These are phyloP conservation scores for Lactifluus rugatus DNA, from an alignment of 768 basidiomycete genomes.

Conservation along the genomic window DNA sequence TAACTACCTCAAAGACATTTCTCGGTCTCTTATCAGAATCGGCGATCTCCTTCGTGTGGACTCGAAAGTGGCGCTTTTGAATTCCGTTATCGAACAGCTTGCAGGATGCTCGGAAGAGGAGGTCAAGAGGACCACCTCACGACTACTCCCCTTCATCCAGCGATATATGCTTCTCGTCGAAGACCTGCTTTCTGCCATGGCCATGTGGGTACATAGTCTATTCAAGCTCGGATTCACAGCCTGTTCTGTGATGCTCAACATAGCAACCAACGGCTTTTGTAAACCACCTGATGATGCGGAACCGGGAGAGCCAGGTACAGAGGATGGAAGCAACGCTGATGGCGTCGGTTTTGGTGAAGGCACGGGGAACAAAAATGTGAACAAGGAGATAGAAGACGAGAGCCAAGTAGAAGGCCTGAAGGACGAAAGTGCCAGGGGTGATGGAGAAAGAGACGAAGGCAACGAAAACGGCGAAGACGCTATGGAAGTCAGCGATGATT, in stretches of 20 bases:
- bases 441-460: slow-evolving; percentile 25
- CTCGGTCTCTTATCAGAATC: slow-evolving; percentile 35
- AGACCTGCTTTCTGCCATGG: slow-evolving; percentile 46
- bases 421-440: slow-evolving; percentile 38
- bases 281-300: slow-evolving; percentile 70
- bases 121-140: slow-evolving; percentile 31
- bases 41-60: slow-evolving; percentile 42
- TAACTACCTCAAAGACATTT: slow-evolving; percentile 44
- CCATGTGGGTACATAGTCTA: slow-evolving; percentile 60
- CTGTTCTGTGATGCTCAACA: slow-evolving; percentile 58
- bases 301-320: slow-evolving; percentile 36
- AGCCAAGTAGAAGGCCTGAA: slow-evolving; percentile 91
- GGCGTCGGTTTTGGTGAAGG: slow-evolving; percentile 90
- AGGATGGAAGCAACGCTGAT: slow-evolving; percentile 39
- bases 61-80: slow-evolving; percentile 33
- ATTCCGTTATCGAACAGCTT: slow-evolving; percentile 32
- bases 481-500: slow-evolving; percentile 86
- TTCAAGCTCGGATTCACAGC: slow-evolving; percentile 82
- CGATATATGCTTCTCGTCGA: slow-evolving; percentile 48
- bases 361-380: slow-evolving; percentile 74
- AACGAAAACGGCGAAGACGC: slow-evolving; percentile 56
- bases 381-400: slow-evolving; percentile 92
- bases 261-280: slow-evolving; percentile 88
- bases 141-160: slow-evolving; percentile 68
- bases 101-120: slow-evolving; percentile 27